Percentiles rank a stretch among this genome's conserved stretches.
These are phyloP conservation scores for Mimosa pudica DNA, from an alignment of 306 rosid genomes.

Conservation along the genomic window DNA sequence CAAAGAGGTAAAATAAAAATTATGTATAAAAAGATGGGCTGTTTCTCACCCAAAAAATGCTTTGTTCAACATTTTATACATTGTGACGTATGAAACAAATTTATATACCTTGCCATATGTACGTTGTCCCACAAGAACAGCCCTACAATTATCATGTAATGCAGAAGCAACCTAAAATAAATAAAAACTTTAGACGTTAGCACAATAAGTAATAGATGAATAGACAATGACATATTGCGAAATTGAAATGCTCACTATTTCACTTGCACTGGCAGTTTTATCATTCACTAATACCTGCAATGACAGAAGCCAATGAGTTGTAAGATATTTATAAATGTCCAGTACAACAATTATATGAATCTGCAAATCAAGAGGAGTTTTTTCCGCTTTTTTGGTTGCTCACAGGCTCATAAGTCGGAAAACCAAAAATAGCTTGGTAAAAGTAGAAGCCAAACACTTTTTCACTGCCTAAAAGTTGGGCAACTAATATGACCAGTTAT, in stretches of 20 bases:
- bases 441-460: constrained; percentile 3
- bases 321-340: constrained; percentile 37
- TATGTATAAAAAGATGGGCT: neutral
- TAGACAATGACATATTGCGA: constrained; percentile 35
- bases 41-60: neutral
- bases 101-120: constrained; percentile 88
- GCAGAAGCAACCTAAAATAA: constrained; percentile 96
- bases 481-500: constrained; percentile 9
- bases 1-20: neutral
- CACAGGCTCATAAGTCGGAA: neutral
- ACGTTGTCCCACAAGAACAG: constrained; percentile 91
- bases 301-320: constrained; percentile 32
- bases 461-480: neutral
- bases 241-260: constrained; percentile 74
- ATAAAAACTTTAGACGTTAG: constrained; percentile 14
- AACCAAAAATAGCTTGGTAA: neutral
- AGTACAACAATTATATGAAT: neutral
- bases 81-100: constrained; percentile 11
- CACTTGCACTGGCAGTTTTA: constrained; percentile 97
- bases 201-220: constrained; percentile 22
- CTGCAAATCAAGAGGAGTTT: constrained; percentile 4
- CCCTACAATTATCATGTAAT: constrained; percentile 94
- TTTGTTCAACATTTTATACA: neutral
- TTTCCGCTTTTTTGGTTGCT: neutral
- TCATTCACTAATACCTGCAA: constrained; percentile 91